These are phyloP conservation scores for Metschnikowia amazonensis DNA, from an alignment of 805 yeast genomes.

Conservation along the genomic window DNA sequence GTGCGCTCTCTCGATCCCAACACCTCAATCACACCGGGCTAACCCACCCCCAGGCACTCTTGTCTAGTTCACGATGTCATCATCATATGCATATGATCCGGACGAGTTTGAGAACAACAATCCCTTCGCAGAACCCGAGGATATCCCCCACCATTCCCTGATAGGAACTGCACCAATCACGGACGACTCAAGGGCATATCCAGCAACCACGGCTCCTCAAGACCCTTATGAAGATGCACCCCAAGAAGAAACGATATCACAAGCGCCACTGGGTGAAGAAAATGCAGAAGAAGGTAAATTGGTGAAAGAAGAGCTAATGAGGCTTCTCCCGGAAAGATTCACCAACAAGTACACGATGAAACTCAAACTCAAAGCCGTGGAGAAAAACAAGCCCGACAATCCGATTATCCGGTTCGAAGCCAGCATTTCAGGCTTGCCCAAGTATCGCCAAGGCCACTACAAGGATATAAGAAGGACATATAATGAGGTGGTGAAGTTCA, in stretches of 20 bases:
- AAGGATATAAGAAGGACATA: conserved; percentile 77
- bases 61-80: conserved; percentile 28
- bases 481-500: conserved; percentile 70
- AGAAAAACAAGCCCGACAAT: conserved; percentile 67
- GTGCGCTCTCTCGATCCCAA: conserved; percentile 4
- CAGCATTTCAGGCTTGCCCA: conserved; percentile 54
- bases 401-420: conserved; percentile 75
- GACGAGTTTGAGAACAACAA: conserved; percentile 44
- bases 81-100: conserved; percentile 45
- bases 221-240: background rate
- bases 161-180: background rate
- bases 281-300: conserved; percentile 18
- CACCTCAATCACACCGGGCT: background rate
- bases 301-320: conserved; percentile 40
- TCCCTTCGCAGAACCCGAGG: conserved; percentile 37
- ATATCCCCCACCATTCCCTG: background rate
- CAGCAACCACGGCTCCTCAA: background rate
- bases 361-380: conserved; percentile 64
- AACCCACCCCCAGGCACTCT: background rate
- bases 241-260: background rate
- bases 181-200: background rate
- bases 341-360: conserved; percentile 40
- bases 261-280: background rate
- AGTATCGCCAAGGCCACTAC: conserved; percentile 66
- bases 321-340: conserved; percentile 49